These are phyloP conservation scores for Halenospora varia DNA, from an alignment of 495 filamentous ascomycete genomes.

Conservation along the genomic window DNA sequence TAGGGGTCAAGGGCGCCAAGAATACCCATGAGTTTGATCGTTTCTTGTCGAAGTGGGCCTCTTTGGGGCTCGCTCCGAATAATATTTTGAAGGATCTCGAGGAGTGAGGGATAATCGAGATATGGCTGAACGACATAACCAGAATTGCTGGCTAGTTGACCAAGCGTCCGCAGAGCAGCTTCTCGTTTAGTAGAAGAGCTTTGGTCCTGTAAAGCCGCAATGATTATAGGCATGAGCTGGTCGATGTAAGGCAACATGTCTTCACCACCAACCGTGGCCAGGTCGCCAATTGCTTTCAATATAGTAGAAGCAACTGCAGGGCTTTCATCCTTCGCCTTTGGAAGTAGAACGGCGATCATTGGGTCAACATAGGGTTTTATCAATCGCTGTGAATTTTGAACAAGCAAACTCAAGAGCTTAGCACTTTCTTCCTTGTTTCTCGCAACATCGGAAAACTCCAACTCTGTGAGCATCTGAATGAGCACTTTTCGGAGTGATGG, in stretches of 20 bases:
- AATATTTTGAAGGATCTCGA: constrained; percentile 88
- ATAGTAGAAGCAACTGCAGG: constrained; percentile 87
- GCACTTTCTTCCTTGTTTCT: constrained; percentile 95
- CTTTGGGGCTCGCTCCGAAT: constrained; percentile 82
- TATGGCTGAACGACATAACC: constrained; percentile 99
- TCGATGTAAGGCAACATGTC: constrained; percentile 87
- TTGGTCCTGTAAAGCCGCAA: constrained; percentile 88
- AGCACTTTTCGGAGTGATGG: constrained; percentile 89
- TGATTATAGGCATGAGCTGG: constrained; percentile 88
- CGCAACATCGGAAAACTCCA: constrained; percentile 91
- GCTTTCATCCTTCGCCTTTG: constrained; percentile 79
- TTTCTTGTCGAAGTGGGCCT: constrained; percentile 80
- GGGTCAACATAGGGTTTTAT: constrained; percentile 95
- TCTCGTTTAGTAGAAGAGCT: constrained; percentile 84
- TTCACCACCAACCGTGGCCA: constrained; percentile 87
- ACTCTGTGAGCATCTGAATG: constrained; percentile 91
- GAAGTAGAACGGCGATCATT: constrained; percentile 84
- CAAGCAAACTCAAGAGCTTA: constrained; percentile 85
- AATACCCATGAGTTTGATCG: constrained; percentile 92
- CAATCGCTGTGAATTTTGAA: constrained; percentile 82
- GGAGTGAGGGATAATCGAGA: constrained; percentile 85
- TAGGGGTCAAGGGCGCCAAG: constrained; percentile 96
- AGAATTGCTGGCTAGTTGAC: constrained; percentile 87
- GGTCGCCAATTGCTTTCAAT: constrained; percentile 87
- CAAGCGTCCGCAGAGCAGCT: constrained; percentile 84